Evolutionary conservation across 768 basidiomycete genomes (phyloP).

Genomic region (Pleurotus platypus): DNA sequence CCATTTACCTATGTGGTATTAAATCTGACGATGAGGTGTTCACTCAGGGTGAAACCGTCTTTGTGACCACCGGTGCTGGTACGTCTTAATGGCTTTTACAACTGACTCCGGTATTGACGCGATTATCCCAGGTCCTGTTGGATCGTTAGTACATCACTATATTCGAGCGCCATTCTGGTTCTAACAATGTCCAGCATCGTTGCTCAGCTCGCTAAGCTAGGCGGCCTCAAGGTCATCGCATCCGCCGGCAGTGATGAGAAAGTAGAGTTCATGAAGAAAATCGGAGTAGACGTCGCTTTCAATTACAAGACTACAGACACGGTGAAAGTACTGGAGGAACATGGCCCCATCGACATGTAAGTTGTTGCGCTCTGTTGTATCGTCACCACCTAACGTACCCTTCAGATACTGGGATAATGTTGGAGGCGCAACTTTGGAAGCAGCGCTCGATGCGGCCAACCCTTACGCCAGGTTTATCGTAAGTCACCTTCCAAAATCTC

Average conservation of each 20-base stretch:
- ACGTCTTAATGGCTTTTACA: background rate
- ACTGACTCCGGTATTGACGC: background rate
- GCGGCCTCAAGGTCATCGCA: constrained; percentile 64
- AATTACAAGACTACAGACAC: constrained; percentile 67
- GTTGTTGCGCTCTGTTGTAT: constrained; percentile 1
- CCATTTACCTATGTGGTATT: background rate
- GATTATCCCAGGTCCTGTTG: constrained; percentile 40
- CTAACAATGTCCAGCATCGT: constrained; percentile 29
- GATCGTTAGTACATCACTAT: constrained; percentile 39
- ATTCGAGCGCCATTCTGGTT: background rate
- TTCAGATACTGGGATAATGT: constrained; percentile 27
- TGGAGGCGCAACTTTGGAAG: constrained; percentile 41
- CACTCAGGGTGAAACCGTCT: constrained; percentile 36
- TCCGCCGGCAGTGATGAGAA: constrained; percentile 76
- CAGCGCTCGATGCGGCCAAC: constrained; percentile 34
- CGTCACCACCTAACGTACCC: constrained; percentile 3
- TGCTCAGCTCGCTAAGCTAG: constrained; percentile 46
- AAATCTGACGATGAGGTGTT: too few species aligned
- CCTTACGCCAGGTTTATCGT: constrained; percentile 31
- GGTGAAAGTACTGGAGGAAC: constrained; percentile 44
- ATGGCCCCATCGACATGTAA: constrained; percentile 49
- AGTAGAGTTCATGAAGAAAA: constrained; percentile 51
- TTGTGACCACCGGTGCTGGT: constrained; percentile 39
- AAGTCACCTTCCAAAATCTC: background rate
- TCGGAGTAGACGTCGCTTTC: constrained; percentile 70